Conservation (phyloP, 257 asterid species). For the Penstemon barbatus region DNA sequence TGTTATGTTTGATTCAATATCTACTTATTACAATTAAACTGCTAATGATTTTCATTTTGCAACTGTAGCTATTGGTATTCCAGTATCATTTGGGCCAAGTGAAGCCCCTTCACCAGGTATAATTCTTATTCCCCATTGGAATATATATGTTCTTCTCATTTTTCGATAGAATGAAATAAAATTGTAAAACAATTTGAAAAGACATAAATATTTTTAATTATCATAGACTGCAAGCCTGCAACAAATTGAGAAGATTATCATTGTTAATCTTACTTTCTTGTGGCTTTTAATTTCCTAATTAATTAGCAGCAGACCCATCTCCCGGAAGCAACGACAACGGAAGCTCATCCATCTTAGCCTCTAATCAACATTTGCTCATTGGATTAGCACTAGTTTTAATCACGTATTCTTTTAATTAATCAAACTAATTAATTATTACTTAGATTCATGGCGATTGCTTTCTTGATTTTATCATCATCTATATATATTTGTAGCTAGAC, state of each 20-base stretch:
- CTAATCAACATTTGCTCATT: background rate
- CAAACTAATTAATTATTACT: background rate
- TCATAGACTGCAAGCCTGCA: background rate
- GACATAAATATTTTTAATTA: background rate
- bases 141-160: background rate
- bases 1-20: background rate
- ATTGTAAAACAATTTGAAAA: too few relatives aligned
- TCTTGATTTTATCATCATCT: background rate
- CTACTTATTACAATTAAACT: background rate
- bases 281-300: background rate
- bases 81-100: slow-evolving; percentile 46
- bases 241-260: background rate
- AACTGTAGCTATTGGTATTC: slow-evolving; percentile 52
- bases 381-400: background rate
- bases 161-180: background rate
- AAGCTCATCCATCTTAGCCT: slow-evolving; percentile 29
- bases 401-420: background rate
- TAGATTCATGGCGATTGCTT: background rate
- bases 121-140: background rate
- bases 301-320: slow-evolving; percentile 31
- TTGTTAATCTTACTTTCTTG: background rate
- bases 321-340: slow-evolving; percentile 24
- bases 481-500: background rate
- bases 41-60: slow-evolving; percentile 1
- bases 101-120: slow-evolving; percentile 42